phyloP scores from a whole-genome alignment of 352 stramenopile species.

The Paralagenidium karlingii region DNA sequence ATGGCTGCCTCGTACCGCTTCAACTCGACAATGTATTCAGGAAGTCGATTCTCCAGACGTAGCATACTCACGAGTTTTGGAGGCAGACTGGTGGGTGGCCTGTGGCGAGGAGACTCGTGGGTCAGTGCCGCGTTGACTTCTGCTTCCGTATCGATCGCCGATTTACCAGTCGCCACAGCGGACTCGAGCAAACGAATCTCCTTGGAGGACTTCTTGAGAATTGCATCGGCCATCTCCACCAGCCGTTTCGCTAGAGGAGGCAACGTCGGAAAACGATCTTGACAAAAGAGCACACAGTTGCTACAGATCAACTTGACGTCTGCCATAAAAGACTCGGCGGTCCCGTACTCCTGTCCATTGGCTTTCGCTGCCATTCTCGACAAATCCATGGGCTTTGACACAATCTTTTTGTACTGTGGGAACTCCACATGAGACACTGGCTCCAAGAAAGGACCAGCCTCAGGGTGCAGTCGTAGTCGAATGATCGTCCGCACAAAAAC shows the following conservation, averaged over 20 bases:
- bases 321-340: slow-evolving; percentile 28
- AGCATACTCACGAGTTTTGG: slow-evolving; percentile 42
- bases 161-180: too few species aligned
- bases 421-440: slow-evolving; percentile 72
- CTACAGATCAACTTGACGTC: slow-evolving; percentile 61
- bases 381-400: slow-evolving; percentile 64
- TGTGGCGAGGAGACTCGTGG: too few species aligned
- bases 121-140: too few species aligned
- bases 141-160: too few species aligned
- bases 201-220: slow-evolving; percentile 58
- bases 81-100: slow-evolving; percentile 7
- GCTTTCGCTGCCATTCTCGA: slow-evolving; percentile 39
- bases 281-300: slow-evolving; percentile 73
- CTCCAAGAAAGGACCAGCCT: slow-evolving; percentile 64
- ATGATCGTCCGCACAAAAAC: slow-evolving; percentile 46
- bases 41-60: slow-evolving; percentile 70
- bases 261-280: slow-evolving; percentile 62
- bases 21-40: slow-evolving; percentile 57
- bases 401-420: slow-evolving; percentile 74
- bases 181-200: slow-evolving; percentile 49
- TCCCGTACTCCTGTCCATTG: slow-evolving; percentile 41
- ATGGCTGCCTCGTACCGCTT: slow-evolving; percentile 51
- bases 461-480: slow-evolving; percentile 41
- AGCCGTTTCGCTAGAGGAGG: slow-evolving; percentile 61
- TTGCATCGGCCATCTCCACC: slow-evolving; percentile 38